phyloP scores from a whole-genome alignment of 2,329 filamentous ascomycete species.

The Mariannaea sp. region DNA sequence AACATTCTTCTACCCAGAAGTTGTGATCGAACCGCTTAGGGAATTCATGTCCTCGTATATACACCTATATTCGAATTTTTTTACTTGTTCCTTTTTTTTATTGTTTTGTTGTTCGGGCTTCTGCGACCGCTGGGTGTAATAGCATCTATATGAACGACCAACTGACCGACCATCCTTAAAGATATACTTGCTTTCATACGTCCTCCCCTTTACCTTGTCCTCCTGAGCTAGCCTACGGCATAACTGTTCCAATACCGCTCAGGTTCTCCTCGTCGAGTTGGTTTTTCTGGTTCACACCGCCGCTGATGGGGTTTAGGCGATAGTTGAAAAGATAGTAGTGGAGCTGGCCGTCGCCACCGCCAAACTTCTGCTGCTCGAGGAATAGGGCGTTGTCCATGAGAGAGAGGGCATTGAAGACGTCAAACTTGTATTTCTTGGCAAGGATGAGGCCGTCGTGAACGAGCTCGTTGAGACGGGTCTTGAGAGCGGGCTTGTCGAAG shows the following conservation, averaged over 20 bases:
- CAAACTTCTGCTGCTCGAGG: slow-evolving; percentile 92
- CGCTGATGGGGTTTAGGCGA: slow-evolving; percentile 80
- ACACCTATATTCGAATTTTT: background rate
- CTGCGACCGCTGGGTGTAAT: background rate
- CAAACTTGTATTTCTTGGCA: slow-evolving; percentile 82
- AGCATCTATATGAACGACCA: background rate
- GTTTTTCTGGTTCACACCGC: slow-evolving; percentile 82
- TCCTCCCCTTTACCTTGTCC: background rate
- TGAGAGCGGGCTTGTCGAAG: slow-evolving; percentile 63
- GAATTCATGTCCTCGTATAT: slow-evolving; percentile 3
- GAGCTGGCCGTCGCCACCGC: slow-evolving; percentile 88
- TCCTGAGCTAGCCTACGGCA: slow-evolving; percentile 52
- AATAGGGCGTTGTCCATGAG: slow-evolving; percentile 94
- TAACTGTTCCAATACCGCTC: slow-evolving; percentile 89
- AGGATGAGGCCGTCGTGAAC: slow-evolving; percentile 86
- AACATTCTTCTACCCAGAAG: background rate
- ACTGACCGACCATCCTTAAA: background rate
- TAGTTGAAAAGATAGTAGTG: slow-evolving; percentile 99
- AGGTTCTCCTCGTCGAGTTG: slow-evolving; percentile 75
- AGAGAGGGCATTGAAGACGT: slow-evolving; percentile 95
- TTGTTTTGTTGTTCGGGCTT: background rate
- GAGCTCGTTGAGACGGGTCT: slow-evolving; percentile 78
- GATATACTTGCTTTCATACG: too few species aligned
- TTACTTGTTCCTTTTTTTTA: background rate
- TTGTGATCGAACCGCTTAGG: background rate